These are phyloP conservation scores for Pseudodiploospora longispora DNA, from an alignment of 2,329 filamentous ascomycete genomes.

Conservation along the genomic window DNA sequence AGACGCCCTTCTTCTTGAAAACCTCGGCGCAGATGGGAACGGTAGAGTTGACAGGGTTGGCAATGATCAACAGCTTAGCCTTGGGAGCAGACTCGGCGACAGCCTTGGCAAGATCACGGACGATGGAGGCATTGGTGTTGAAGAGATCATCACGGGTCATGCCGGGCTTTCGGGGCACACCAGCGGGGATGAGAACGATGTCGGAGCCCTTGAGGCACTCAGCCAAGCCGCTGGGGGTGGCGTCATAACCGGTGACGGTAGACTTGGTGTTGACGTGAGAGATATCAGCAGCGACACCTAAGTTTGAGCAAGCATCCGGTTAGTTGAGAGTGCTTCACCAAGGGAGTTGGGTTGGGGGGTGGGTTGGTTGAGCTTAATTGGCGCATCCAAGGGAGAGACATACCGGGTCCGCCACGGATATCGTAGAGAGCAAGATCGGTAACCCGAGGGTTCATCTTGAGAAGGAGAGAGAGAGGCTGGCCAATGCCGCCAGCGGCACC, in stretches of 20 bases:
- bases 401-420: slow-evolving; percentile 89
- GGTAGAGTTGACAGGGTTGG: slow-evolving; percentile 99
- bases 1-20: slow-evolving; percentile 91
- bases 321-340: neutral
- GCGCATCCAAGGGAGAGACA: slow-evolving; percentile 24
- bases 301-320: neutral
- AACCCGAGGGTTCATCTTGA: slow-evolving; percentile 97
- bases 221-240: slow-evolving; percentile 66
- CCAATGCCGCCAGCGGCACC: slow-evolving; percentile 97
- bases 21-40: slow-evolving; percentile 96
- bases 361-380: slow-evolving; percentile 7
- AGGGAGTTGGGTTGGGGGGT: neutral
- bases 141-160: slow-evolving; percentile 99
- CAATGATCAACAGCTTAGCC: slow-evolving; percentile 94
- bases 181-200: slow-evolving; percentile 94
- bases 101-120: slow-evolving; percentile 95
- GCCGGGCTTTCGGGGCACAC: slow-evolving; percentile 97
- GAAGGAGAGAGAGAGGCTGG: slow-evolving; percentile 91
- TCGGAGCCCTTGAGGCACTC: slow-evolving; percentile 78
- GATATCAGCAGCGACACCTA: slow-evolving; percentile 96
- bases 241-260: slow-evolving; percentile 81
- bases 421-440: slow-evolving; percentile 95
- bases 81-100: slow-evolving; percentile 80
- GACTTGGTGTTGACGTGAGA: slow-evolving; percentile 99
- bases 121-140: slow-evolving; percentile 99